phyloP scores from a whole-genome alignment of 2,329 filamentous ascomycete species.

The Waltergamsia citrina region DNA sequence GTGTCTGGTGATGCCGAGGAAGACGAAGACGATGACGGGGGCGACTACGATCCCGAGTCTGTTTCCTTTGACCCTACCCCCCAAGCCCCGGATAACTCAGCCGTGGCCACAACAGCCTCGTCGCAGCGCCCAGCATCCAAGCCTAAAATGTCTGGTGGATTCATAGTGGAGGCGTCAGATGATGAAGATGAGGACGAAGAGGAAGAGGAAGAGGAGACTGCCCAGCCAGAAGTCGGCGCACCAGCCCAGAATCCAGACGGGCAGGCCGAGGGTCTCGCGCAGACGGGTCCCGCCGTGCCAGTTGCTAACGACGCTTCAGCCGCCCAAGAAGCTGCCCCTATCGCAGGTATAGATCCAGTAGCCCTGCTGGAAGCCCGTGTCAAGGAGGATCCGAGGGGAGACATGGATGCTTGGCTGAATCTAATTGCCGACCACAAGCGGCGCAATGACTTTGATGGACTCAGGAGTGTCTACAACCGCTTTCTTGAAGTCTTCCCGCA shows the following conservation, averaged over 20 bases:
- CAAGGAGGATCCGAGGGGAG: conserved; percentile 84
- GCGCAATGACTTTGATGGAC: conserved; percentile 73
- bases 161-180: conserved; percentile 51
- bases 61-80: conserved; percentile 31
- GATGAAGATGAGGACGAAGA: conserved; percentile 36
- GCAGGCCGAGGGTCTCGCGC: conserved; percentile 1
- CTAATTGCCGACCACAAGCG: conserved; percentile 79
- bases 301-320: conserved; percentile 13
- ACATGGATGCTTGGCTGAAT: conserved; percentile 83
- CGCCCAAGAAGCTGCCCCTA: conserved; percentile 21
- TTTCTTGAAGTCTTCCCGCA: conserved; percentile 86
- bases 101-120: conserved; percentile 14
- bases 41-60: conserved; percentile 50
- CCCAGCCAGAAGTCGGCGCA: neutral
- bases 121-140: conserved; percentile 29
- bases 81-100: conserved; percentile 22
- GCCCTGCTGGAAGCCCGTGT: conserved; percentile 83
- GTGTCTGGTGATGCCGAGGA: conserved; percentile 38
- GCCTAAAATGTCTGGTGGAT: conserved; percentile 50
- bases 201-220: conserved; percentile 13
- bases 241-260: conserved; percentile 2
- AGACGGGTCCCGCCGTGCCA: conserved; percentile 8
- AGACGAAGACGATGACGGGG: conserved; percentile 41
- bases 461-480: conserved; percentile 70
- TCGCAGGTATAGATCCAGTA: conserved; percentile 54